Conservation (phyloP, 306 rosid species). For the Psophocarpus tetragonolobus region DNA sequence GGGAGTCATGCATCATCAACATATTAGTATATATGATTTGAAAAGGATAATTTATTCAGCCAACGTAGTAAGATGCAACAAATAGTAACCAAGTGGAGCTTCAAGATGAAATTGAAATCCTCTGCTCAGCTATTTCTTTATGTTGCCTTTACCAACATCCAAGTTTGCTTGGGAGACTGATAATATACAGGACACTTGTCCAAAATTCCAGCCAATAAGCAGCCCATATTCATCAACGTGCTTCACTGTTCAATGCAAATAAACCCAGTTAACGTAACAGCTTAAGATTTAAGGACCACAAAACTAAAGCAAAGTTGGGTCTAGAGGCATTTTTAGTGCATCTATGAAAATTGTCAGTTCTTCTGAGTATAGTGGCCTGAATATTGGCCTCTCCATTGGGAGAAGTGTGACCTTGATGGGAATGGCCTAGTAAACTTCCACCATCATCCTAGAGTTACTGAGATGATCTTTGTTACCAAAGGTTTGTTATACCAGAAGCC, state of each 20-base stretch:
- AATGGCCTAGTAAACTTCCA: constrained; percentile 59
- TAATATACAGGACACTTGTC: constrained; percentile 69
- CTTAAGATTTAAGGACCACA: constrained; percentile 64
- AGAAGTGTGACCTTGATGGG: constrained; percentile 53
- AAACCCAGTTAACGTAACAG: constrained; percentile 47
- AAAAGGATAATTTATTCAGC: constrained; percentile 30
- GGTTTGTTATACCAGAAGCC: constrained; percentile 60
- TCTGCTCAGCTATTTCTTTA: constrained; percentile 15
- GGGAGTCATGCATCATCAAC: too few species aligned
- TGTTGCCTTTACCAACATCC: constrained; percentile 35
- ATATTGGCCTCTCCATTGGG: constrained; percentile 77
- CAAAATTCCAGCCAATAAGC: constrained; percentile 44
- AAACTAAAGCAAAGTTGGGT: constrained; percentile 41
- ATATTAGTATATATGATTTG: constrained; percentile 1
- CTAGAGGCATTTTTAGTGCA: constrained; percentile 45
- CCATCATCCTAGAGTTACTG: constrained; percentile 83
- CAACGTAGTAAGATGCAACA: constrained; percentile 5
- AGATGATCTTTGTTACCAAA: constrained; percentile 64
- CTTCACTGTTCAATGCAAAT: constrained; percentile 81
- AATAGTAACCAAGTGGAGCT: constrained; percentile 17
- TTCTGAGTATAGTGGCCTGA: constrained; percentile 62
- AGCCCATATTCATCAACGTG: constrained; percentile 70
- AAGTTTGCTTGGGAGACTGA: constrained; percentile 51
- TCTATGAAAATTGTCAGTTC: constrained; percentile 58
- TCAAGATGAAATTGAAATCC: constrained; percentile 56